phyloP scores from a whole-genome alignment of 768 basidiomycete genomes.

The Pleurotus ostreatus region DNA sequence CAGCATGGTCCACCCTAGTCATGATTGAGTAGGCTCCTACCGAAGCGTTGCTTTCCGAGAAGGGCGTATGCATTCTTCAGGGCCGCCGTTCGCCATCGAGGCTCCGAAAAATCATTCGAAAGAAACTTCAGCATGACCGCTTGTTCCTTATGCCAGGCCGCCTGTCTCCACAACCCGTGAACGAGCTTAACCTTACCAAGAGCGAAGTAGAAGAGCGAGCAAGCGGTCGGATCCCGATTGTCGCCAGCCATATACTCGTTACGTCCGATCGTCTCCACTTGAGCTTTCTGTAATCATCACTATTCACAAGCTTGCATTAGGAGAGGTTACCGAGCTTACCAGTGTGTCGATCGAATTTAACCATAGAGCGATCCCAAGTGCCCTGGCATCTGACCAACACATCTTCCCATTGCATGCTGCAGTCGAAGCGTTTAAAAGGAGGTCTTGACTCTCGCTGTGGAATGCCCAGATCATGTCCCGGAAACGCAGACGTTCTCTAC shows the following conservation, averaged over 20 bases:
- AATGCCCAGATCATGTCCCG: slow-evolving; percentile 98
- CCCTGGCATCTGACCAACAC: slow-evolving; percentile 85
- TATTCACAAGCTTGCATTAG: not conserved
- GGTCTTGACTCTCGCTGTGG: slow-evolving; percentile 90
- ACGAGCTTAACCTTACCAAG: slow-evolving; percentile 90
- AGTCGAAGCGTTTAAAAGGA: slow-evolving; percentile 68
- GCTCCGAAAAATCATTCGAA: slow-evolving; percentile 79
- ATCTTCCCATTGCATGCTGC: slow-evolving; percentile 80
- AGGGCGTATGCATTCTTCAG: slow-evolving; percentile 95
- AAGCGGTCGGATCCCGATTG: slow-evolving; percentile 81
- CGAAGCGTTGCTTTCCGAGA: slow-evolving; percentile 86
- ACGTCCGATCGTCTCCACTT: slow-evolving; percentile 85
- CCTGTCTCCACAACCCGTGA: slow-evolving; percentile 94
- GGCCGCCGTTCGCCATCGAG: slow-evolving; percentile 89
- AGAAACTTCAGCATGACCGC: slow-evolving; percentile 87
- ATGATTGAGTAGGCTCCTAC: slow-evolving; percentile 39
- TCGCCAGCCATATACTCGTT: slow-evolving; percentile 91
- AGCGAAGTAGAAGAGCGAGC: slow-evolving; percentile 93
- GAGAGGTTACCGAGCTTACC: slow-evolving; percentile 40
- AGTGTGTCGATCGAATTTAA: slow-evolving; percentile 71
- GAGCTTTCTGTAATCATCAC: slow-evolving; percentile 53
- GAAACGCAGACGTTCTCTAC: slow-evolving; percentile 78
- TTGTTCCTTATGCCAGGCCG: slow-evolving; percentile 91
- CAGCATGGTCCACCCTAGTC: not conserved
- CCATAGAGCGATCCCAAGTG: slow-evolving; percentile 88